phyloP scores from a whole-genome alignment of 2,329 filamentous ascomycete species.

The Cytospora mali region DNA sequence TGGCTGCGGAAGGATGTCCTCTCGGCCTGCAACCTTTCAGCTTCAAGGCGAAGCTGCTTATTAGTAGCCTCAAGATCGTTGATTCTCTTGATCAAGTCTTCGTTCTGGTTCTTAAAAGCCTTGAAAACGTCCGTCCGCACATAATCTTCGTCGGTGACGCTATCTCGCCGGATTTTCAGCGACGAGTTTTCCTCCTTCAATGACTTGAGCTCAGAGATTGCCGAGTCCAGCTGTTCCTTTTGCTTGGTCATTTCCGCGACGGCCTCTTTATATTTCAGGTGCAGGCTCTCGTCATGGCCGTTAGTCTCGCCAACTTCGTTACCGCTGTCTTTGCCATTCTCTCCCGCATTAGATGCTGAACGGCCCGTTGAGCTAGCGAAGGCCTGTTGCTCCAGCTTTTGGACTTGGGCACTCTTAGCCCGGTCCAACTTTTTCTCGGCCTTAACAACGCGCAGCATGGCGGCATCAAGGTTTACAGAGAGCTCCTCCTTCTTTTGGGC shows the following conservation, averaged over 20 bases:
- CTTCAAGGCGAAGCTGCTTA: conserved; percentile 79
- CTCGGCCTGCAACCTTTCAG: conserved; percentile 82
- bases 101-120: conserved; percentile 83
- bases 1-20: conserved; percentile 79
- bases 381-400: conserved; percentile 89
- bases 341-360: conserved; percentile 47
- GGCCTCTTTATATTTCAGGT: conserved; percentile 77
- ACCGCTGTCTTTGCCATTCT: conserved; percentile 59
- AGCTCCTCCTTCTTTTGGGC: conserved; percentile 80
- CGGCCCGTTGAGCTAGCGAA: conserved; percentile 65
- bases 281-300: conserved; percentile 65
- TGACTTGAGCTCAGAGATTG: conserved; percentile 75
- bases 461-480: conserved; percentile 83
- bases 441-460: conserved; percentile 88
- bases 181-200: conserved; percentile 79
- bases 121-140: conserved; percentile 93
- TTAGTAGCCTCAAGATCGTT: conserved; percentile 92
- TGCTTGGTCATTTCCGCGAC: conserved; percentile 77
- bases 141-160: conserved; percentile 88
- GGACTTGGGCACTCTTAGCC: conserved; percentile 83
- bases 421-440: conserved; percentile 94
- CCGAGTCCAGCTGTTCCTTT: conserved; percentile 82
- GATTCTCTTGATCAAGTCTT: conserved; percentile 88
- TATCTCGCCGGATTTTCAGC: conserved; percentile 68
- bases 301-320: conserved; percentile 54